These are phyloP conservation scores for Exophiala sideris DNA, from an alignment of 2,329 filamentous ascomycete species.

Conservation along the genomic window DNA sequence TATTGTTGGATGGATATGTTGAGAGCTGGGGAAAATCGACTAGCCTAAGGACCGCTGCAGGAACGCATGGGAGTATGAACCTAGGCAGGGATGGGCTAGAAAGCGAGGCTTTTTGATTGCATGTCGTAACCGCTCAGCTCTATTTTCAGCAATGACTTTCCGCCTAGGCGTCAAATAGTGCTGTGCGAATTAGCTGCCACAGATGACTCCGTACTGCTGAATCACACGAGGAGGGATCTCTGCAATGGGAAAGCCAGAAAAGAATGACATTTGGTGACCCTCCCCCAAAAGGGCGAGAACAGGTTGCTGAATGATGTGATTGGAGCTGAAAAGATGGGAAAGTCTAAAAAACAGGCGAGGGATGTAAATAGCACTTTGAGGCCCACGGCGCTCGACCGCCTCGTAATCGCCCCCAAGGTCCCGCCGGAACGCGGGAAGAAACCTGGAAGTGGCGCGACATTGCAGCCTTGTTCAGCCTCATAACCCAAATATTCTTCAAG, in stretches of 20 bases:
- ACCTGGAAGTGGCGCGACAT: neutral
- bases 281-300: neutral
- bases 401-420: neutral
- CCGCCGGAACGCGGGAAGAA: neutral
- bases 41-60: no score
- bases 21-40: no score
- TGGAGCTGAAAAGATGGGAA: slow-evolving; percentile 6
- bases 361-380: neutral
- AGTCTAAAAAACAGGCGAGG: neutral
- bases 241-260: neutral
- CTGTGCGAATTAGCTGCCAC: neutral
- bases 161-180: neutral
- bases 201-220: neutral
- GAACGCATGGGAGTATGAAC: no score
- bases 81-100: neutral
- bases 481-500: neutral
- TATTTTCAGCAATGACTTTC: slow-evolving; percentile 2
- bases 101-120: neutral
- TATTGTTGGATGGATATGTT: no score
- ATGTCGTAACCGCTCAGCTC: slow-evolving; percentile 1
- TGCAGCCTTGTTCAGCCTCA: neutral
- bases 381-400: neutral
- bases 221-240: neutral
- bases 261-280: neutral
- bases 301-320: slow-evolving; percentile 1